Evolutionary conservation across 73 alveolate genomes (phyloP), one percentile per base, ranked within the genome.

Genomic region (Symbiodinium natans): DNA sequence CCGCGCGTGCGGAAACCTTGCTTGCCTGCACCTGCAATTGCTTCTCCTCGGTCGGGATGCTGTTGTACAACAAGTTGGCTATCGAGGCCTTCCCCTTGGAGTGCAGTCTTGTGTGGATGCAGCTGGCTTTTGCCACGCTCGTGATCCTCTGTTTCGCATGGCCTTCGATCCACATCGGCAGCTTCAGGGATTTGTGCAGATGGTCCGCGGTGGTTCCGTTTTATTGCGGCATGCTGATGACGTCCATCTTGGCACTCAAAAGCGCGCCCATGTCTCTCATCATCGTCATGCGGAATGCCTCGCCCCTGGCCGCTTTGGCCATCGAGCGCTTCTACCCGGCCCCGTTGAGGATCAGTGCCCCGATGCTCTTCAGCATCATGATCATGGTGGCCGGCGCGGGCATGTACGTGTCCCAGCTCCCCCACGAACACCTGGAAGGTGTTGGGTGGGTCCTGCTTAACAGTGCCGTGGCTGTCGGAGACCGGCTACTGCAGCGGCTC

Each of bases 211-310:
- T 83, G 75, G 92, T 83, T 13, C 92, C 92, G 13, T 43, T 83
- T 77, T 83, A 83, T 42, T 83, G 75, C 33, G 43, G 92, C 21
- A 83, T 83, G 92, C 75, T 83, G 42, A 56, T 83, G 75, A 83
- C 92, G 4, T 83, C 92, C 74, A 83, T 83, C 73, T 31, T 83
- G 75, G 92, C 92, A 39, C 33, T 83, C 46, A 83, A 83, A 42
- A 83, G 75, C 52, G 80, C 80, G 19, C 80, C 80, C 80, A 63
- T 63, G 97, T 71, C 89, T 13, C 80, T 90, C 54, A 71, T 90
- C 89, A 90, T 90, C 88, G 97, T 90, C 80, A 29, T 90, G 97
- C 87, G 97, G 40, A 90, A 90, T 85, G 97, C 89, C n/a, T 90
- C 97, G 19, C 97, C 97, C 34, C 42, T 83, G 92, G 33, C 21